Evolutionary conservation across 805 yeast species (phyloP).

Genomic region (Zygoascus biomembranicola): DNA sequence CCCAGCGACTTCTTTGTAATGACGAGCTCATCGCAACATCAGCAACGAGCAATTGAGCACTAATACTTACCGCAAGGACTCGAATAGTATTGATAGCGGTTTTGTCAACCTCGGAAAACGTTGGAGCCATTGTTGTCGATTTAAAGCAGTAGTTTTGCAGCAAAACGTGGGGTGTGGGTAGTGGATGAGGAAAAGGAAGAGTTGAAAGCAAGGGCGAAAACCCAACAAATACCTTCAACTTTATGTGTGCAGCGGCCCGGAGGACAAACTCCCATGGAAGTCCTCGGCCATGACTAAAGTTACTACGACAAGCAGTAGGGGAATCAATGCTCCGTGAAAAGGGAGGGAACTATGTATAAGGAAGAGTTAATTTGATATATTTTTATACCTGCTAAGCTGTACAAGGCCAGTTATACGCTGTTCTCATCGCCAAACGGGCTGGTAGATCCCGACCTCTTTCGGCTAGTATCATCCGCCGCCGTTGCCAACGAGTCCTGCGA

Average conservation of each 20-base stretch:
- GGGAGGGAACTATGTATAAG: background rate
- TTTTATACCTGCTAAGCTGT: background rate
- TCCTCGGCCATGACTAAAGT: background rate
- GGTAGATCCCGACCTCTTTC: background rate
- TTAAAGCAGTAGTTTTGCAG: background rate
- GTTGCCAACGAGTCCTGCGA: background rate
- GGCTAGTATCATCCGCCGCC: background rate
- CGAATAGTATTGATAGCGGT: conserved; percentile 83
- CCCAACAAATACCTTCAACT: background rate
- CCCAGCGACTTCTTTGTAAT: background rate
- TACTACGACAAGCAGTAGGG: background rate
- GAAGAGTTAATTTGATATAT: background rate
- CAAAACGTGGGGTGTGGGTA: background rate
- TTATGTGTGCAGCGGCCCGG: background rate
- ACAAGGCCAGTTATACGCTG: background rate
- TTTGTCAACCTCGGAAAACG: conserved; percentile 52
- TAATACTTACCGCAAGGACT: conserved; percentile 51
- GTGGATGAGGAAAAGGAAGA: background rate
- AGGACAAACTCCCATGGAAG: background rate
- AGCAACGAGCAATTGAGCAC: background rate
- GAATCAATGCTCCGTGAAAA: background rate
- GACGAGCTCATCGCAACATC: background rate
- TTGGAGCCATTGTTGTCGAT: conserved; percentile 8
- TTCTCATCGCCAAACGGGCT: background rate
- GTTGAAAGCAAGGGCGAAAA: background rate